These are phyloP conservation scores for Ophiostoma sp. DNA, from an alignment of 2,329 filamentous ascomycete species.

Conservation along the genomic window DNA sequence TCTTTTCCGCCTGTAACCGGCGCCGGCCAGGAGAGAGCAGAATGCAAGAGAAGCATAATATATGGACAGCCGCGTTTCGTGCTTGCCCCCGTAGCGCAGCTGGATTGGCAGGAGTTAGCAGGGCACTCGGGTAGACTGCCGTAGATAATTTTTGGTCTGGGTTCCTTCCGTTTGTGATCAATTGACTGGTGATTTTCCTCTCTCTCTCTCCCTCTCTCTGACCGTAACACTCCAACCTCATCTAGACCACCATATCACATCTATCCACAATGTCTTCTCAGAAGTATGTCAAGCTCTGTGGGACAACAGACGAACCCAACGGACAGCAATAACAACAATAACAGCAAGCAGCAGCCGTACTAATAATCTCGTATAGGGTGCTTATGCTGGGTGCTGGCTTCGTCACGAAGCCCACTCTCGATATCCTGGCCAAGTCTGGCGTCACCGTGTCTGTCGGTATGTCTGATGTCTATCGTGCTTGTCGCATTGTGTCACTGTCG, in stretches of 20 bases:
- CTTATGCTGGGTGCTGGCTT: slow-evolving; percentile 50
- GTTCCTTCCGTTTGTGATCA: neutral
- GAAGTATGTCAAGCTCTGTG: slow-evolving; percentile 14
- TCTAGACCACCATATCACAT: slow-evolving; percentile 12
- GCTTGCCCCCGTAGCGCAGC: slow-evolving; percentile 6
- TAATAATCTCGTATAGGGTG: slow-evolving; percentile 18
- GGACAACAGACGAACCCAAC: neutral
- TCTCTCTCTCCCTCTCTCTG: neutral
- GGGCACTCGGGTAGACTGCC: neutral
- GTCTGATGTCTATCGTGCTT: slow-evolving; percentile 26
- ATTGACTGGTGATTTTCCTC: slow-evolving; percentile 6
- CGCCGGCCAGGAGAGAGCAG: slow-evolving; percentile 1
- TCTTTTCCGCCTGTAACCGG: slow-evolving; percentile 17
- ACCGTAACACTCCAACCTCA: slow-evolving; percentile 4
- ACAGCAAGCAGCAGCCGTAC: neutral
- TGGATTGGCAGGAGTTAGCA: neutral
- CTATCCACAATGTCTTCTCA: slow-evolving; percentile 21
- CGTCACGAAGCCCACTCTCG: slow-evolving; percentile 60
- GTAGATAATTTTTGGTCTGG: slow-evolving; percentile 17
- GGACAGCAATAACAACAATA: neutral
- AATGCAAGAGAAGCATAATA: neutral
- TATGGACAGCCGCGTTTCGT: slow-evolving; percentile 16
- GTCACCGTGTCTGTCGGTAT: slow-evolving; percentile 61
- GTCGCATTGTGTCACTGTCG: neutral
- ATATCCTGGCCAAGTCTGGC: slow-evolving; percentile 56